These are phyloP conservation scores for Tylopilus felleus DNA, from an alignment of 768 basidiomycete species.

Conservation along the genomic window DNA sequence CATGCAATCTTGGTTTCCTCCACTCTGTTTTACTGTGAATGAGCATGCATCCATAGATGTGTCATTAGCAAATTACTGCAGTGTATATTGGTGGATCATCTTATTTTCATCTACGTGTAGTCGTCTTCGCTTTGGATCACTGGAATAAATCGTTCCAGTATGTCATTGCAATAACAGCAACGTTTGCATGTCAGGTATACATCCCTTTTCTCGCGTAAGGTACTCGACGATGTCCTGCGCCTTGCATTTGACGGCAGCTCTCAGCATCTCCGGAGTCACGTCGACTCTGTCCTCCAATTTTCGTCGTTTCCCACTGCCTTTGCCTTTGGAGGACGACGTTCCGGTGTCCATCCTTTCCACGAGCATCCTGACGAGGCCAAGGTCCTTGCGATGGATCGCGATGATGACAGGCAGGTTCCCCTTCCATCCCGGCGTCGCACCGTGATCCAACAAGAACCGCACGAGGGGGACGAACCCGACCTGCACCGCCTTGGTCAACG, in stretches of 20 bases:
- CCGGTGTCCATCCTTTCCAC: slow-evolving; percentile 51
- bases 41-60: slow-evolving; percentile 25
- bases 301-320: slow-evolving; percentile 41
- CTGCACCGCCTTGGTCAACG: slow-evolving; percentile 74
- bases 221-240: slow-evolving; percentile 73
- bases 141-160: neutral
- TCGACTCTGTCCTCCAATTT: slow-evolving; percentile 58
- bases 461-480: slow-evolving; percentile 63
- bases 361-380: slow-evolving; percentile 69
- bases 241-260: slow-evolving; percentile 56
- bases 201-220: slow-evolving; percentile 64
- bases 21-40: slow-evolving; percentile 11
- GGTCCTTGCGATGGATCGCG: slow-evolving; percentile 69
- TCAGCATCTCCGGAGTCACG: slow-evolving; percentile 58
- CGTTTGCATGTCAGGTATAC: slow-evolving; percentile 71
- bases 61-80: slow-evolving; percentile 17
- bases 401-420: slow-evolving; percentile 64
- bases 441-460: slow-evolving; percentile 63
- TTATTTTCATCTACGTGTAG: slow-evolving; percentile 3
- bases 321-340: slow-evolving; percentile 22
- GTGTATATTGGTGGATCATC: slow-evolving; percentile 16
- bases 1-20: slow-evolving; percentile 4
- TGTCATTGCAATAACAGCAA: slow-evolving; percentile 39
- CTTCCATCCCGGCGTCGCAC: slow-evolving; percentile 67
- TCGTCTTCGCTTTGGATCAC: neutral